These are phyloP conservation scores for Populus hybrid DNA, from an alignment of 441 rosid species.

Conservation along the genomic window DNA sequence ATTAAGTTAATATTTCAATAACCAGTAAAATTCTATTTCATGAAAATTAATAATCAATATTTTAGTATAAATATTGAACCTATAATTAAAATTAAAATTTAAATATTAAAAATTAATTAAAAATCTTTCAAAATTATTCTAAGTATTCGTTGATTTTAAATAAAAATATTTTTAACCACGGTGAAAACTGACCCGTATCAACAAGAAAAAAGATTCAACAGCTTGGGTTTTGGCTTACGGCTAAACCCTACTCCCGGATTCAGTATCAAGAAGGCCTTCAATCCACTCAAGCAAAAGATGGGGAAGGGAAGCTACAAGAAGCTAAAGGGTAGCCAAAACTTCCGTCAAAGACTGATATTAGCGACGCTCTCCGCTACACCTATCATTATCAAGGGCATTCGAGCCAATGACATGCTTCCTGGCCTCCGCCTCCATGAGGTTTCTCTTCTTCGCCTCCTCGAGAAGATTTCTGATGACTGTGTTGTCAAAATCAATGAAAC, in stretches of 20 bases:
- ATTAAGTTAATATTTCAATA: too few species aligned
- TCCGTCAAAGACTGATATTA: slow-evolving; percentile 65
- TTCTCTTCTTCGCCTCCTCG: slow-evolving; percentile 77
- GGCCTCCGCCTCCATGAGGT: slow-evolving; percentile 80
- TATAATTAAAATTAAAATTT: accelerated
- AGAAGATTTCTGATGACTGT: slow-evolving; percentile 65
- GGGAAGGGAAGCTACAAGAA: slow-evolving; percentile 59
- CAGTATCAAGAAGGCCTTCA: not conserved
- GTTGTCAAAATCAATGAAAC: slow-evolving; percentile 65
- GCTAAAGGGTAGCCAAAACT: slow-evolving; percentile 62
- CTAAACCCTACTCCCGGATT: not conserved
- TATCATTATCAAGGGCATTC: slow-evolving; percentile 57
- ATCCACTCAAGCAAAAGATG: slow-evolving; percentile 29
- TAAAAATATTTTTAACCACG: too few species aligned
- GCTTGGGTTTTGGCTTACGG: not conserved
- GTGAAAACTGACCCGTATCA: not conserved
- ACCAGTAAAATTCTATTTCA: too few species aligned
- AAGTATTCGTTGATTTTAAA: too few species aligned
- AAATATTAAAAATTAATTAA: too few species aligned
- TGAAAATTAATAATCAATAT: too few species aligned
- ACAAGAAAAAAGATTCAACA: not conserved
- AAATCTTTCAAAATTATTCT: too few species aligned
- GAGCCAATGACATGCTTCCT: slow-evolving; percentile 57
- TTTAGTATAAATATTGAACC: too few species aligned
- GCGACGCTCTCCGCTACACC: slow-evolving; percentile 65